A percentile compares a stretch with the other conserved stretches of the same genome.
phyloP scores from a whole-genome alignment of 2,329 filamentous ascomycete species.

The Balansia obtecta region DNA sequence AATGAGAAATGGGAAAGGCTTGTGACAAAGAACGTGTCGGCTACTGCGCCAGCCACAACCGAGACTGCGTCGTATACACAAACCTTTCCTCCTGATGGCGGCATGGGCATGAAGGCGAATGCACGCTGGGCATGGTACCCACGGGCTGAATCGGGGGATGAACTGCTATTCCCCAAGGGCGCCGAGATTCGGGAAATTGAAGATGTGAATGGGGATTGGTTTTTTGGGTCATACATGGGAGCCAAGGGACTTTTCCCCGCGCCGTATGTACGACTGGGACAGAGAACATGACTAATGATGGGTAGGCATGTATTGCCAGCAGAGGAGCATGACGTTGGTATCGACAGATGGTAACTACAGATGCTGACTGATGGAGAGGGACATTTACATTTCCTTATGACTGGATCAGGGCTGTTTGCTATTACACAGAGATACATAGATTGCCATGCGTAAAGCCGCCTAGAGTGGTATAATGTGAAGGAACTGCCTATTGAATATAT shows the following conservation, averaged over 20 bases:
- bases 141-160: conserved; percentile 49
- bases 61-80: conserved; percentile 15
- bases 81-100: conserved; percentile 63
- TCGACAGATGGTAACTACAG: too few species aligned
- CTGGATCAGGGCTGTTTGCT: too few species aligned
- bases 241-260: conserved; percentile 68
- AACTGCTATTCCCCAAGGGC: conserved; percentile 71
- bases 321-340: background rate
- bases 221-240: conserved; percentile 75
- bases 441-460: too few species aligned
- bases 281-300: background rate
- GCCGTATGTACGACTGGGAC: conserved; percentile 45
- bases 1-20: conserved; percentile 30
- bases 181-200: conserved; percentile 76
- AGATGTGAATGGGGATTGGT: conserved; percentile 87
- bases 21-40: conserved; percentile 38
- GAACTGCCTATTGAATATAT: too few species aligned
- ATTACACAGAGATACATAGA: too few species aligned
- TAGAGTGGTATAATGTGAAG: too few species aligned
- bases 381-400: too few species aligned
- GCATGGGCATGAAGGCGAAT: conserved; percentile 48
- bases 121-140: conserved; percentile 75
- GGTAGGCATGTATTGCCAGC: background rate
- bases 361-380: too few species aligned
- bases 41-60: conserved; percentile 24